Evolutionary conservation across 768 basidiomycete species (phyloP), one percentile per base, ranked within the genome.

Genomic region (Rhizopogon rudus): DNA sequence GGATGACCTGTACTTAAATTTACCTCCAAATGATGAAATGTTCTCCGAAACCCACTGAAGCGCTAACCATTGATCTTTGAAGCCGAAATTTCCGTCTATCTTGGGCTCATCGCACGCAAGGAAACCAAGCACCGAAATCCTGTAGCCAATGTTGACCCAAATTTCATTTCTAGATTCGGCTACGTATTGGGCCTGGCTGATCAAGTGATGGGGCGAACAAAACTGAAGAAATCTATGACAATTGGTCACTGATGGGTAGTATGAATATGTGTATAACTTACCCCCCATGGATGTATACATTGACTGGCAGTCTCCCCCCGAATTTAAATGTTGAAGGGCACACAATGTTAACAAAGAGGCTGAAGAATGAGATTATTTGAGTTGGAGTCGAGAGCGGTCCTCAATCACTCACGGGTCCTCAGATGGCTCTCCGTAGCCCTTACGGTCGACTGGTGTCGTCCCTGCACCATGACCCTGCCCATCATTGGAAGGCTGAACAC

Each of bases 41-140:
- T 91, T 87, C 16, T 79, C 79, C 44, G 74, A 79, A 25, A 91
- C 72, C 88, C 88, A 91, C 60, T 80, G 72, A n/a, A 91, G 63
- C 1, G 83, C 88, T 17, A 87, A 63, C 88, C 88, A 91, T 61
- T 88, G 87, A 62, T 91, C 89, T 67, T 90, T 91, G 73, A 91
- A 91, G 1, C 89, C 88, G 65, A 85, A 91, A 62, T 91, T 92
- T 3, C 90, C 89, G 14, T 74, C 73, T 44, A 91, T 65, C 41
- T 70, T 64, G 12, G 86, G 87, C 55, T 79, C 67, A 44, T 86
- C 83, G 59, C 77, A 78, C 0, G 87, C 88, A 20, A 92, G 71
- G 63, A 89, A 92, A 0, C 89, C 89, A 61, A 91, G 87, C 1
- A 79, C 87, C 0, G 87, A 88, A 13, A 91, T 72, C 20, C 88